A percentile compares a stretch with the other conserved stretches of the same genome.
phyloP scores from a whole-genome alignment of 345 rosid species.

The Populus alba region DNA sequence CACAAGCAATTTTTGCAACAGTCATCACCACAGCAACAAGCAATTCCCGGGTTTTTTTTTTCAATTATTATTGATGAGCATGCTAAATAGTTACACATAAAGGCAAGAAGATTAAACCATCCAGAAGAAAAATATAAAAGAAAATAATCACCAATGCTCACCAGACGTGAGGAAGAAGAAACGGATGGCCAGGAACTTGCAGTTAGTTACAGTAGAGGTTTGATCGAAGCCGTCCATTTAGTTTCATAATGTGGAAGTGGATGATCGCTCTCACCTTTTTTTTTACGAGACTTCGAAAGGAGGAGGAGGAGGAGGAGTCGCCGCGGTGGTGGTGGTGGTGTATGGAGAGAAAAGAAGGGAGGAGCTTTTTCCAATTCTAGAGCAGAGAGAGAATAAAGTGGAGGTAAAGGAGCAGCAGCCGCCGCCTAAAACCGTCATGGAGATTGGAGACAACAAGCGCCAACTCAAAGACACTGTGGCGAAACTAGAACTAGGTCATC shows the following conservation, averaged over 20 bases:
- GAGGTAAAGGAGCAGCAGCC: background rate
- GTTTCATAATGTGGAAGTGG: background rate
- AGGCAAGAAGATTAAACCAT: background rate
- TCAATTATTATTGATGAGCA: too few relatives aligned
- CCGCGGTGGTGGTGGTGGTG: background rate
- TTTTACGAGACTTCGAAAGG: background rate
- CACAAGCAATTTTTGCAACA: constrained; percentile 75
- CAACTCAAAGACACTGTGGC: background rate
- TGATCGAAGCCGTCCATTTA: constrained; percentile 22
- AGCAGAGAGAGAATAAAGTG: background rate
- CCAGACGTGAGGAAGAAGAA: constrained; percentile 16
- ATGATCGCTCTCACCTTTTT: background rate
- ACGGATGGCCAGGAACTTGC: constrained; percentile 7
- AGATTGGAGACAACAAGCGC: background rate
- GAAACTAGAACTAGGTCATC: too few relatives aligned
- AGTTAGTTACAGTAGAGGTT: constrained; percentile 11
- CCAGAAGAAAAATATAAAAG: background rate
- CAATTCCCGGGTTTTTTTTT: background rate
- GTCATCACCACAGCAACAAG: constrained; percentile 79
- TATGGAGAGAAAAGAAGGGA: background rate
- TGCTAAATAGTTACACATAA: too few relatives aligned
- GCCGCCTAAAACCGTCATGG: constrained; percentile 7
- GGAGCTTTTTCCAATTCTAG: too few relatives aligned
- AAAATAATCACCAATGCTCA: background rate
- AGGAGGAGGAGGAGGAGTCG: background rate